Evolutionary conservation across 352 stramenopile species (phyloP), one percentile per base, ranked within the genome.

Genomic region (Lagenidium sp.): DNA sequence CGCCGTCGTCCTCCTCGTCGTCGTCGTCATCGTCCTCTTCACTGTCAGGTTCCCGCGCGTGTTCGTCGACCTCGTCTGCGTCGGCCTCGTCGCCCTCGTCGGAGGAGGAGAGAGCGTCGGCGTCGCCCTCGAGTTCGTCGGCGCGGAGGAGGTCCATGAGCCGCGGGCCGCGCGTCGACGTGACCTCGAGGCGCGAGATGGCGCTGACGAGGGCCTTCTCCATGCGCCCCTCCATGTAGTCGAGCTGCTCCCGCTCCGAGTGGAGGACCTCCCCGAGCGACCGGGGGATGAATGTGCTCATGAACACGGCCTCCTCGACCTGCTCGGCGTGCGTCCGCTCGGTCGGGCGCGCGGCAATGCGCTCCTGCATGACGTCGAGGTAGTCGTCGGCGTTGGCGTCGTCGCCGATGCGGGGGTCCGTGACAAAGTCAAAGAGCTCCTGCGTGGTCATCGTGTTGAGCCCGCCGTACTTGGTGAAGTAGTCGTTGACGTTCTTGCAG

Each of bases 401-500:
- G 11, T 90, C 72, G 0, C 58, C 45, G 25, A 92, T 60, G 28
- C 50, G 49, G 16, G 55, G 75, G 35, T 93, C 70, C 15, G 85
- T 98, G 10, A 98, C 82, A 57, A 98, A 98, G 47, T 99, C 94
- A 57, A 98, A 98, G 3, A 99, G 65, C 50, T 98, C 92, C 35
- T 95, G 73, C 18, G 83, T 97, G 2, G 77, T 94, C 88, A 98
- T 97, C 21, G 95, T 82, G 56, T 90, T 88, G 3, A 98, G 53
- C 8, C 69, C 71, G 13, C 73, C 75, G 41, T 94, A 85, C 54
- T 96, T 95, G 36, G 61, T 60, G 68, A 98, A 99, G 61, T 97
- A 99, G 48, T 98, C 92, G 50, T 96, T 98, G 21, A 98, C 89
- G 64, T 99, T 99, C 38, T 85, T 80, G 44, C 85, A 97, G 75